Base-by-base conservation (phyloP, 148 eudicot species). In the Arctostaphylos glauca region DNA sequence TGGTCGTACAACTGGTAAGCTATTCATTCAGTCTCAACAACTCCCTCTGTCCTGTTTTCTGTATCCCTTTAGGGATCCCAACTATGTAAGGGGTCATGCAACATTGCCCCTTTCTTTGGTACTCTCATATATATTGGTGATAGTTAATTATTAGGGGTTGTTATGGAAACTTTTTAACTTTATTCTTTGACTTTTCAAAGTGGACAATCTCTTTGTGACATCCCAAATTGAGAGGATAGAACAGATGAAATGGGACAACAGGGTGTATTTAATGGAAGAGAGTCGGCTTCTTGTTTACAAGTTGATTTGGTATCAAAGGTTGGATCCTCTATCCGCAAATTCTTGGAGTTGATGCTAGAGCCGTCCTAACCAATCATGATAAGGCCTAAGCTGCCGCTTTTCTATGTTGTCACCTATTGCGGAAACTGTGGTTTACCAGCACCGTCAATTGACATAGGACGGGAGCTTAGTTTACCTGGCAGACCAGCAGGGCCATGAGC, bases 1-100 rank as follows among this genome's bases (percentile, higher is more conserved):
- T 85, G 92, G 92, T 73, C 92, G 90, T 83, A 90, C 92, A 31
- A 90, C 92, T 68, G 92, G 92, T 90, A 88, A 80, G 88, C 31
- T 67, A 9, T 79, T 71, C 46, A 59, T 59, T 44, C 38, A 5
- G 0, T 46, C 31, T 74, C 38, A 5, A 74, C 25, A 9, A 9
- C 67, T 62, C 38, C 38, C 67, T 62, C 25, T 49, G 25, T 48
- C 15, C 9, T 50, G 59, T 49, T 25, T 50, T 21, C 43, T 38
- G 9, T 16, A 62, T 62, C 38, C 13, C 68, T 23, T 3, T 4
- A 62, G 31, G 38, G 9, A 38, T 62, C 9, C 25, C 12, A 9
- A 9, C 41, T 9, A 21, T n/a, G 12, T 10, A 54, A 54, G 16
- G 56, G 56, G 16, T 12, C 56, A 54, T 54, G 56, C 56, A 54